These are phyloP conservation scores for Ilyonectria sp. DNA, from an alignment of 2,329 filamentous ascomycete species.

Conservation along the genomic window DNA sequence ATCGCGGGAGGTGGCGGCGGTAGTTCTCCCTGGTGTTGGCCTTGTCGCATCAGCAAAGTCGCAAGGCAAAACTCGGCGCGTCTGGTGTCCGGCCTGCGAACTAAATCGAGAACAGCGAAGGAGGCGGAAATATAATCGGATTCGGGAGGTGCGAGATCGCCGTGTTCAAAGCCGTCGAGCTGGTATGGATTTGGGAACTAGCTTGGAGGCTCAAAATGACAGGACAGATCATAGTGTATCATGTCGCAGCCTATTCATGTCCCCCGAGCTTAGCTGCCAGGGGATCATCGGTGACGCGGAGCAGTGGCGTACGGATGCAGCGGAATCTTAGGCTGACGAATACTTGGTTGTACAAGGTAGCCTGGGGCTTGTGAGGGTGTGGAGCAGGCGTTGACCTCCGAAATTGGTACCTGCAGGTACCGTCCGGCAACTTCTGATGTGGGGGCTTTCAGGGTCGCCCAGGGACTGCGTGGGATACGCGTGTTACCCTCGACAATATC, in stretches of 20 bases:
- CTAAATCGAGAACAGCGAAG: constrained; percentile 10
- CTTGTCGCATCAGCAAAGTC: constrained; percentile 38
- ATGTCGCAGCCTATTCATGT: constrained; percentile 39
- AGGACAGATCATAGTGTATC: constrained; percentile 48
- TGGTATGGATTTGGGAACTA: constrained; percentile 35
- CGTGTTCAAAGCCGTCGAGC: not conserved
- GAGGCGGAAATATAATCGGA: not conserved
- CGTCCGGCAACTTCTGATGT: constrained; percentile 1
- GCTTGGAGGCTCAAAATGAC: constrained; percentile 31
- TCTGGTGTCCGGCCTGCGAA: constrained; percentile 43
- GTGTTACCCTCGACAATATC: not conserved
- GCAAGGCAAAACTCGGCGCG: constrained; percentile 22
- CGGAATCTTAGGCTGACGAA: not conserved
- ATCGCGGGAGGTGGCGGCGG: constrained; percentile 29
- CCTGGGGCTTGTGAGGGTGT: not conserved
- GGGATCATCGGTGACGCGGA: constrained; percentile 21
- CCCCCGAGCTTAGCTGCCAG: constrained; percentile 21
- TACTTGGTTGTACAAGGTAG: constrained; percentile 12
- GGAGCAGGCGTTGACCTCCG: not conserved
- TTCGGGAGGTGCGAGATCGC: not conserved
- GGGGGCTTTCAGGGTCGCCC: constrained; percentile 21
- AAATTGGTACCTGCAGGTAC: constrained; percentile 20
- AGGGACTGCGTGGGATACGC: constrained; percentile 14
- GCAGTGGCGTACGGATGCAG: constrained; percentile 21
- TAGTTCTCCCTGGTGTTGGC: constrained; percentile 20